Evolutionary conservation across 257 asterid species (phyloP).

Genomic region (Buddleja alternifolia): DNA sequence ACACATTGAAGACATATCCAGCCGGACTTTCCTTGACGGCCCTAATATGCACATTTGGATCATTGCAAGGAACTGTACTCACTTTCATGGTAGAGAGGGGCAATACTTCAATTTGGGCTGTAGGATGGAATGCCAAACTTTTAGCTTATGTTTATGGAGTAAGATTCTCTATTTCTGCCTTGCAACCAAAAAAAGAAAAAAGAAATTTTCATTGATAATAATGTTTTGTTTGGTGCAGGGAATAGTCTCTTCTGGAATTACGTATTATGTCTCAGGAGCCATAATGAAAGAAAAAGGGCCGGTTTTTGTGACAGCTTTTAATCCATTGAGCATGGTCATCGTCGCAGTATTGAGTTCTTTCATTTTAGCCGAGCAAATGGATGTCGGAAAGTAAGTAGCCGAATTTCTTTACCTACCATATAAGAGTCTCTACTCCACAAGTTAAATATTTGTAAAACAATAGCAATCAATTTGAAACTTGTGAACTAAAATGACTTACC

Average conservation of each 20-base stretch:
- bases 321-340: constrained; percentile 51
- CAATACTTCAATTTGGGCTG: constrained; percentile 40
- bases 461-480: not conserved
- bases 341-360: constrained; percentile 52
- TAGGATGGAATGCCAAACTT: constrained; percentile 41
- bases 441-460: not conserved
- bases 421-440: no score
- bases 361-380: constrained; percentile 42
- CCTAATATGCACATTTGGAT: constrained; percentile 49
- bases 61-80: constrained; percentile 37
- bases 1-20: constrained; percentile 48
- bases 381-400: constrained; percentile 44
- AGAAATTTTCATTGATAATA: not conserved
- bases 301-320: constrained; percentile 54
- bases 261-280: constrained; percentile 48
- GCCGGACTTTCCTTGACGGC: constrained; percentile 50
- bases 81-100: constrained; percentile 44
- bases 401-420: no score
- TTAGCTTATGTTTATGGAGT: constrained; percentile 50
- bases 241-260: constrained; percentile 49
- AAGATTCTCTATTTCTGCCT: constrained; percentile 11
- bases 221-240: constrained; percentile 41
- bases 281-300: constrained; percentile 53
- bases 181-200: not conserved
- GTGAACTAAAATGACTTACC: not conserved